phyloP scores from a whole-genome alignment of 208 protist species.

The Strigomonas culicis region DNA sequence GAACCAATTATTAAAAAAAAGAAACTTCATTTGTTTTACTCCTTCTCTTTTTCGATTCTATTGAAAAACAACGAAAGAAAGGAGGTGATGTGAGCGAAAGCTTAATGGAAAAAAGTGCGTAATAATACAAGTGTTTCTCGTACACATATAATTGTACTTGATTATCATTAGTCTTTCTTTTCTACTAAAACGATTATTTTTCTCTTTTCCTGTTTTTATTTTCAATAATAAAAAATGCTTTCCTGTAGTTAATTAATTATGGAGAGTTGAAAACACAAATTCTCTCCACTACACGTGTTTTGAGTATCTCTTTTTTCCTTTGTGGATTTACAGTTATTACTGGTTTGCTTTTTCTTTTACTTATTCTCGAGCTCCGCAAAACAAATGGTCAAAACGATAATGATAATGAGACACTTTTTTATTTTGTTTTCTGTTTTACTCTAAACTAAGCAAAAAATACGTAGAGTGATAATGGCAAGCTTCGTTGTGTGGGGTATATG shows the following conservation, averaged over 20 bases:
- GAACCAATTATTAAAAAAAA: too few relatives aligned
- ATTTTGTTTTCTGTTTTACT: background rate
- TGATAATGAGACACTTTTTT: background rate
- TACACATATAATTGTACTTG: background rate
- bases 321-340: background rate
- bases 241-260: too few relatives aligned
- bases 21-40: too few relatives aligned
- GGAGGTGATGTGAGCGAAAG: too few relatives aligned
- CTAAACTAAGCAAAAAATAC: background rate
- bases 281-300: too few relatives aligned
- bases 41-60: too few relatives aligned
- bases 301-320: background rate
- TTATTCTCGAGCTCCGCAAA: background rate
- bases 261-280: too few relatives aligned
- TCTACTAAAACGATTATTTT: background rate
- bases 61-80: too few relatives aligned
- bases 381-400: too few relatives aligned
- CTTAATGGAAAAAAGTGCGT: conserved; percentile 3
- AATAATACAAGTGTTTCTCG: background rate
- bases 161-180: background rate
- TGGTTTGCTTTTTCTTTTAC: background rate
- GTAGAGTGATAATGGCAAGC: too few relatives aligned
- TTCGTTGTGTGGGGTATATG: too few relatives aligned
- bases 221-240: background rate
- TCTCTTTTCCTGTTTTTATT: background rate